Conservation (phyloP, 2,329 filamentous ascomycete genomes). For the Didymosphaeria variabile region DNA sequence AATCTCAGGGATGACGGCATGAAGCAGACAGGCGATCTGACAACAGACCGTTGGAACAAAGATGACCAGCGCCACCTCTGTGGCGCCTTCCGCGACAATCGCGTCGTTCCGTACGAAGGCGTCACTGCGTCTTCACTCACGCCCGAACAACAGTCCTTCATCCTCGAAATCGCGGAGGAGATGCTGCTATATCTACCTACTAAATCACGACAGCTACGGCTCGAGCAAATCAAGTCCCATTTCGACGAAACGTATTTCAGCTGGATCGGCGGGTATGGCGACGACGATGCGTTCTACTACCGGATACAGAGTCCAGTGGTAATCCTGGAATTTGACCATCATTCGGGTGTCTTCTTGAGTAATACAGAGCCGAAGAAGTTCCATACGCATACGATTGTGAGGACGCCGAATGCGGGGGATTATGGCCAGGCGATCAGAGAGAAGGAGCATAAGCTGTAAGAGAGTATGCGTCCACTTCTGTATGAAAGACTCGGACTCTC, state of each 20-base stretch:
- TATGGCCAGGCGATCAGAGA: slow-evolving; percentile 69
- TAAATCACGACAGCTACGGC: slow-evolving; percentile 61
- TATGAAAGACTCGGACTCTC: not conserved
- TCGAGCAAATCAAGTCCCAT: slow-evolving; percentile 64
- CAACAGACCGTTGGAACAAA: slow-evolving; percentile 75
- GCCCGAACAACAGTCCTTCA: slow-evolving; percentile 59
- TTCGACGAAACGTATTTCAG: slow-evolving; percentile 79
- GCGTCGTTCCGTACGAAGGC: slow-evolving; percentile 77
- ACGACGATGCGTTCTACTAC: slow-evolving; percentile 79
- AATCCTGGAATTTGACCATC: slow-evolving; percentile 80
- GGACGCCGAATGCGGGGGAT: slow-evolving; percentile 78
- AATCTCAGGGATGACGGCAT: slow-evolving; percentile 71
- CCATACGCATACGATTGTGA: slow-evolving; percentile 78
- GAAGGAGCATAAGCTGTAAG: slow-evolving; percentile 25
- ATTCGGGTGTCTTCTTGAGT: slow-evolving; percentile 78
- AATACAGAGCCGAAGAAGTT: slow-evolving; percentile 79
- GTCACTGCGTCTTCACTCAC: slow-evolving; percentile 63
- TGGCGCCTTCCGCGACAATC: slow-evolving; percentile 81
- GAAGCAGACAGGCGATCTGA: slow-evolving; percentile 60
- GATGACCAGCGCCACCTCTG: slow-evolving; percentile 82
- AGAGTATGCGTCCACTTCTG: not conserved
- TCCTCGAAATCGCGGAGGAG: slow-evolving; percentile 68
- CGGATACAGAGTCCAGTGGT: slow-evolving; percentile 79
- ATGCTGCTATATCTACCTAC: slow-evolving; percentile 75
- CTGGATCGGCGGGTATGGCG: slow-evolving; percentile 77